phyloP scores from a whole-genome alignment of 345 rosid genomes.

The Camelina laxa region DNA sequence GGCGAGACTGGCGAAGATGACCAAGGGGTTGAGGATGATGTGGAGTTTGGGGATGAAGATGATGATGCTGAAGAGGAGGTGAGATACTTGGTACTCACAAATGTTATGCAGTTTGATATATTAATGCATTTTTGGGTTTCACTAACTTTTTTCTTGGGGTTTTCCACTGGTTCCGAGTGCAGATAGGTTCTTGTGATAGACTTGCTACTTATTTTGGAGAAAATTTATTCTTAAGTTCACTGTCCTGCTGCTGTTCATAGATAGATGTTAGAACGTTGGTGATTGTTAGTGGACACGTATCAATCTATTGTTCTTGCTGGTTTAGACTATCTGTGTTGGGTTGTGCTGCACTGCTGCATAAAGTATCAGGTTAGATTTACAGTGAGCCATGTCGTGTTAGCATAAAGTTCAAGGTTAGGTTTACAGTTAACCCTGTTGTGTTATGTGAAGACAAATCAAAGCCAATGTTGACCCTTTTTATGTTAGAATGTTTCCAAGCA shows the following conservation, averaged over 20 bases:
- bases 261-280: not conserved
- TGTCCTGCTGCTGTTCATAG: not conserved
- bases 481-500: not conserved
- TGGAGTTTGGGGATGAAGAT: conserved; percentile 49
- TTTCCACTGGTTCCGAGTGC: not conserved
- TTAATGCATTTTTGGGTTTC: not conserved
- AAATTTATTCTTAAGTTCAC: not conserved
- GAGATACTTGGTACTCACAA: conserved; percentile 26
- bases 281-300: not conserved
- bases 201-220: not conserved
- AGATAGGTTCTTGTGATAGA: conserved; percentile 11
- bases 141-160: not conserved
- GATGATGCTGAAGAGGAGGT: conserved; percentile 76
- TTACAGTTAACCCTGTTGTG: not conserved
- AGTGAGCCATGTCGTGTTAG: not conserved
- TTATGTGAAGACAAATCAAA: not conserved
- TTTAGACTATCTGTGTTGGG: not conserved
- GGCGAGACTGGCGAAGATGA: conserved; percentile 71
- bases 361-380: not conserved
- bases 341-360: conserved; percentile 19
- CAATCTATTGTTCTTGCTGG: not conserved
- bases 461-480: not conserved
- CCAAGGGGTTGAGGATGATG: conserved; percentile 54
- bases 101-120: not conserved
- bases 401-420: not conserved